Conservation (phyloP, 2,329 filamentous ascomycete genomes). For the Huntiella omanensis region DNA sequence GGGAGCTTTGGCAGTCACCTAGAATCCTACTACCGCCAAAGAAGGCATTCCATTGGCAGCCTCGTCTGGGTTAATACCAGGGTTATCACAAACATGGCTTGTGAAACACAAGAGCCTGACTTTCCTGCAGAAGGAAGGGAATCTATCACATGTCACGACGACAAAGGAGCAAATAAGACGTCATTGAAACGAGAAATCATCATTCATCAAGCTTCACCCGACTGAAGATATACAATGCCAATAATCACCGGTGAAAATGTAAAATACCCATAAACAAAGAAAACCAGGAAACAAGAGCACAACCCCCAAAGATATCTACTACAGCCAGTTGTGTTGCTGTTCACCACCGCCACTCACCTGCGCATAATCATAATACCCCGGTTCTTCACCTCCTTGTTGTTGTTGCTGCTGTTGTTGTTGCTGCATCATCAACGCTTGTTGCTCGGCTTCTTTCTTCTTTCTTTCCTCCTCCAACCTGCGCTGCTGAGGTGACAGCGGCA, state of each 20-base stretch:
- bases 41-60: too few species aligned
- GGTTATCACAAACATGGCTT: too few species aligned
- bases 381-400: conserved; percentile 23
- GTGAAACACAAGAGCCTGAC: too few species aligned
- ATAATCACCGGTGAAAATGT: background rate
- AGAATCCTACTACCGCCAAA: too few species aligned
- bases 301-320: background rate
- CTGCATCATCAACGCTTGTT: conserved; percentile 29
- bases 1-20: too few species aligned
- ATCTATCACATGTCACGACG: too few species aligned
- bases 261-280: background rate
- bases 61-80: too few species aligned
- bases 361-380: conserved; percentile 35
- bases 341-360: conserved; percentile 21
- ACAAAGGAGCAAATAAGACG: too few species aligned
- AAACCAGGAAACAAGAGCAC: background rate
- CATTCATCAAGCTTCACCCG: too few species aligned
- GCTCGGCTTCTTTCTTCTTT: conserved; percentile 29
- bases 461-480: conserved; percentile 39
- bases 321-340: background rate
- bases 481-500: conserved; percentile 66
- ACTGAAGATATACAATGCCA: too few species aligned
- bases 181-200: too few species aligned
- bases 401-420: conserved; percentile 25
- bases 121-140: too few species aligned